A percentile compares a stretch with the other conserved stretches of the same genome.
phyloP scores from a whole-genome alignment of 2,329 filamentous ascomycete species.

The Aquanectria penicillioides region DNA sequence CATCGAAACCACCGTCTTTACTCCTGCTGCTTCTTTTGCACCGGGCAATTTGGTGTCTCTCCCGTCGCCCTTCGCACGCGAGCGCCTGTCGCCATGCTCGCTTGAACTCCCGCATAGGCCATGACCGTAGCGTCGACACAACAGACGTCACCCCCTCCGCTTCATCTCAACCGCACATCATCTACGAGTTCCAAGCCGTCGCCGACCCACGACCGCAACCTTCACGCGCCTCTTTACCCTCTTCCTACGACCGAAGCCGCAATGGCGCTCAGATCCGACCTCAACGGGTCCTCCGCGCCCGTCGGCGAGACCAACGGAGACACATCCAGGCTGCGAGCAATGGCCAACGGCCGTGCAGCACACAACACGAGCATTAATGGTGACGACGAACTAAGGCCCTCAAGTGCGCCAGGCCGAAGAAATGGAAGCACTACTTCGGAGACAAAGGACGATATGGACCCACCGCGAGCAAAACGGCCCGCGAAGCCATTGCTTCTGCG shows the following conservation, averaged over 20 bases:
- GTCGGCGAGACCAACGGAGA: slow-evolving; percentile 43
- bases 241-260: slow-evolving; percentile 30
- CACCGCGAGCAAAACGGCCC: slow-evolving; percentile 50
- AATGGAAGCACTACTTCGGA: slow-evolving; percentile 43
- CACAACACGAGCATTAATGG: slow-evolving; percentile 42
- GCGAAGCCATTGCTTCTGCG: slow-evolving; percentile 63
- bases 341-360: slow-evolving; percentile 43
- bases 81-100: slow-evolving; percentile 36
- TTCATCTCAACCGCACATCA: slow-evolving; percentile 36
- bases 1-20: neutral
- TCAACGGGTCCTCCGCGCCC: slow-evolving; percentile 44
- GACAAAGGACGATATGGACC: slow-evolving; percentile 46
- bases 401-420: slow-evolving; percentile 57
- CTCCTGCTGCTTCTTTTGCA: neutral
- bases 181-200: slow-evolving; percentile 36
- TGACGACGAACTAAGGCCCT: slow-evolving; percentile 52
- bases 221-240: slow-evolving; percentile 35
- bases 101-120: slow-evolving; percentile 33
- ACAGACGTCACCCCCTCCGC: slow-evolving; percentile 43
- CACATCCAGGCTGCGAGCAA: slow-evolving; percentile 41
- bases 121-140: slow-evolving; percentile 40
- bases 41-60: slow-evolving; percentile 17
- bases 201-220: slow-evolving; percentile 33
- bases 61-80: slow-evolving; percentile 19
- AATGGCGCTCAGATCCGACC: slow-evolving; percentile 48